A percentile compares a stretch with the other conserved stretches of the same genome.
Evolutionary conservation across 2,329 filamentous ascomycete genomes (phyloP).

Genomic region (Aspergillus ochraceoroseus): DNA sequence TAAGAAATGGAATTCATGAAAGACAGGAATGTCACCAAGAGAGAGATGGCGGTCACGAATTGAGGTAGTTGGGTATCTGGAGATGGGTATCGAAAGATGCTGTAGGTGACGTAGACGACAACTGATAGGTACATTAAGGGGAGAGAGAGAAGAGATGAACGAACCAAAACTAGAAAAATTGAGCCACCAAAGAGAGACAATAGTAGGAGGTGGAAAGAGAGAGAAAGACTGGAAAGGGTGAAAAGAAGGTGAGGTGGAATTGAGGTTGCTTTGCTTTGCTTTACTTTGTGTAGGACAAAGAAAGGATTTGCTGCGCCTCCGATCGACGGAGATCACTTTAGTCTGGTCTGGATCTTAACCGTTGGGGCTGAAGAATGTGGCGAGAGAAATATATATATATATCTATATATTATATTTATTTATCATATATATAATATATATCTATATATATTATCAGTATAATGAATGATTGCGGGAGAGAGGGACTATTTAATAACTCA

Average conservation of each 20-base stretch:
- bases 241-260: constrained; percentile 7
- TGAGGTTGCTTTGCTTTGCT: no score
- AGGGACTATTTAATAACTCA: no score
- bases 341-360: constrained; percentile 1
- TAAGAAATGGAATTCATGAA: constrained; percentile 1
- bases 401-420: background rate
- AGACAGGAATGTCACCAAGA: background rate
- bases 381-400: constrained; percentile 1
- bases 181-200: constrained; percentile 17
- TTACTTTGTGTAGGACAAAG: no score
- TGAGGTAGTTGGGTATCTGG: background rate
- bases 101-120: background rate
- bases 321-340: constrained; percentile 12
- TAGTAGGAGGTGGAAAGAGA: constrained; percentile 10
- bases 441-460: no score
- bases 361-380: constrained; percentile 10
- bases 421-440: no score
- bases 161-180: constrained; percentile 6
- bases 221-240: constrained; percentile 8
- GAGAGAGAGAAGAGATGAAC: constrained; percentile 2
- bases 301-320: constrained; percentile 13
- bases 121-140: constrained; percentile 9
- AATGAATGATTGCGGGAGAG: no score
- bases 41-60: constrained; percentile 4
- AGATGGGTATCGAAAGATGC: no score